Base-by-base conservation (phyloP, 495 filamentous ascomycete genomes). In the Bombardia bombarda region DNA sequence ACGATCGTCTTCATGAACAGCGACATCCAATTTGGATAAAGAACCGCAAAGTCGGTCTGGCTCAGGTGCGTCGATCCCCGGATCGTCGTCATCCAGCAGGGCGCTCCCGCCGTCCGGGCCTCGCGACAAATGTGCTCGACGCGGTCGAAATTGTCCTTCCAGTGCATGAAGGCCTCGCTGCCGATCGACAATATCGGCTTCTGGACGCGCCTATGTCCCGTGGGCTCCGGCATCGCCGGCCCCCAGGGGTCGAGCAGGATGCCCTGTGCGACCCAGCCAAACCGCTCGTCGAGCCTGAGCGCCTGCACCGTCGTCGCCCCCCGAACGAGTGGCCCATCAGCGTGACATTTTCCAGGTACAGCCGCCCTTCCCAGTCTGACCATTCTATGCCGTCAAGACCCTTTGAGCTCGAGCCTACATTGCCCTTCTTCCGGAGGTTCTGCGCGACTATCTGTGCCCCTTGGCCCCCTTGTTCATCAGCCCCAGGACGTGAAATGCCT, bases 261-360 rank as follows among this genome's bases (percentile, higher is more conserved):
- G 8, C 76, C 78, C 57, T 79, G 74, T 20, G 66, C 51, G 23
- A 80, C 58, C 53, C 69, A 77, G 23, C 52, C 41, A 43, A 78
- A 73, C 57, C 34, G 74, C 62, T 26, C 51, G 26, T 37, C 34
- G 34, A 72, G 54, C 32, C 77, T 61, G 22, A 79, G 55, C 21
- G 83, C 64, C 52, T 84, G 79, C 9, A 79, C 68, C 34, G 73
- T 70, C 20, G 78, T 81, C 7, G 79, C 71, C 12, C 75, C 13
- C 81, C 82, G 39, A 86, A 86, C 3, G 72, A 78, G 50, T 85
- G 83, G 4, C 82, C 83, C 43, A 74, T 73, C 60, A 67, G 74
- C 14, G 72, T 74, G n/a, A 83, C 67, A 12, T 65, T 65, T 9
- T 74, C 71, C 4, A 82, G 69, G 26, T 61, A 63, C 23, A 76